These are phyloP conservation scores for Hansenula lynferdii DNA, from an alignment of 1,139 yeast genomes.

Conservation along the genomic window DNA sequence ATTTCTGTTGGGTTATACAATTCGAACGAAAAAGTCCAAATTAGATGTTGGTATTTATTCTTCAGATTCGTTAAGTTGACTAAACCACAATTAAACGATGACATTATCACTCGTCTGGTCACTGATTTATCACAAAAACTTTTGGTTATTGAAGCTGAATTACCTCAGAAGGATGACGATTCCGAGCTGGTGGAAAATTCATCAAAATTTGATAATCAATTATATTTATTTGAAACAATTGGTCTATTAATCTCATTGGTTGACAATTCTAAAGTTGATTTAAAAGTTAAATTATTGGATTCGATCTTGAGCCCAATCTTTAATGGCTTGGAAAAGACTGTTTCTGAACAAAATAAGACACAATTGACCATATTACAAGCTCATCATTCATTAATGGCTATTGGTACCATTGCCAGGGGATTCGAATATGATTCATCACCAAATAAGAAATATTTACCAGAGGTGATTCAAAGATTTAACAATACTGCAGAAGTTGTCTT, in stretches of 20 bases:
- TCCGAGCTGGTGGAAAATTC: conserved; percentile 51
- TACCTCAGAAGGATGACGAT: conserved; percentile 42
- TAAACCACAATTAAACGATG: conserved; percentile 56
- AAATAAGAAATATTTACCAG: conserved; percentile 22
- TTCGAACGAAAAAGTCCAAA: conserved; percentile 63
- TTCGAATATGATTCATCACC: conserved; percentile 31
- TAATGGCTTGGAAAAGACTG: conserved; percentile 63
- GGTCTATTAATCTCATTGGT: conserved; percentile 61
- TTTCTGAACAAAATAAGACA: conserved; percentile 40
- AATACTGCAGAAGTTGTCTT: conserved; percentile 79
- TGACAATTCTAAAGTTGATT: conserved; percentile 26
- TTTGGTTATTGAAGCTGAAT: conserved; percentile 53
- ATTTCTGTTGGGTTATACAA: conserved; percentile 82
- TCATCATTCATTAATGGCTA: conserved; percentile 83
- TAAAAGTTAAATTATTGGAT: conserved; percentile 48
- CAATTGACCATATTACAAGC: conserved; percentile 59
- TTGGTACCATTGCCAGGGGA: conserved; percentile 88
- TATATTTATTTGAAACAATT: conserved; percentile 76
- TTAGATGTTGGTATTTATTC: conserved; percentile 88
- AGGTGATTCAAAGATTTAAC: conserved; percentile 48
- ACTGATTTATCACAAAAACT: conserved; percentile 41
- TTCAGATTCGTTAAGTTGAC: conserved; percentile 77
- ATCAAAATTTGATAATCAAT: conserved; percentile 70
- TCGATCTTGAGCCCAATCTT: conserved; percentile 75
- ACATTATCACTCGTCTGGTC: conserved; percentile 45